These are phyloP conservation scores for Populus ilicifolia DNA, from an alignment of 345 rosid genomes.

Conservation along the genomic window DNA sequence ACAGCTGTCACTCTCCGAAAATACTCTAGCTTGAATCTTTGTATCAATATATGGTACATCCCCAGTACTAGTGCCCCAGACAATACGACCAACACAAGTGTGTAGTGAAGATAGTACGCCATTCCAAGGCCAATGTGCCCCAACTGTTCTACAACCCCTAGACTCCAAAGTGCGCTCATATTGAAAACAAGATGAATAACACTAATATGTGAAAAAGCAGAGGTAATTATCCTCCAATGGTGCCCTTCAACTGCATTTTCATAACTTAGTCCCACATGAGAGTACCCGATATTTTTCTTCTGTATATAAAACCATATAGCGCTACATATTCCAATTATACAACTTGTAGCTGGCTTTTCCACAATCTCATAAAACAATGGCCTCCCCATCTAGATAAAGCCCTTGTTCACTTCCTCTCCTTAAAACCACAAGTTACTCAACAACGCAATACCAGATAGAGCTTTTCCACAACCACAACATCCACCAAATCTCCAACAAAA, in stretches of 20 bases:
- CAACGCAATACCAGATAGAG: neutral
- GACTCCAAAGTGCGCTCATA: conserved; percentile 99
- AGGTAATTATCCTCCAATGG: conserved; percentile 91
- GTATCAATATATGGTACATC: conserved; percentile 71
- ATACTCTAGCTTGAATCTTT: conserved; percentile 72
- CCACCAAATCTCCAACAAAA: neutral
- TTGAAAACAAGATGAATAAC: conserved; percentile 89
- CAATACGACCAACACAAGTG: conserved; percentile 68
- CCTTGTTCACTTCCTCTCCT: neutral
- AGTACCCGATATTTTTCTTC: conserved; percentile 83
- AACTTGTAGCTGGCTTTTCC: conserved; percentile 88
- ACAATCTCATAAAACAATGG: conserved; percentile 76
- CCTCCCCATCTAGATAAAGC: conserved; percentile 52
- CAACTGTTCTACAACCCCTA: conserved; percentile 79
- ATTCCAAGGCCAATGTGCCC: conserved; percentile 71
- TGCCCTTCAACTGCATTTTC: conserved; percentile 78
- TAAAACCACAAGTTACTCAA: neutral
- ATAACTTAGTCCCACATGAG: conserved; percentile 89
- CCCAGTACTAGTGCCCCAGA: conserved; percentile 79
- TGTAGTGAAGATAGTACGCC: conserved; percentile 79
- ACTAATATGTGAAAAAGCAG: conserved; percentile 91
- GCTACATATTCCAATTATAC: conserved; percentile 62
- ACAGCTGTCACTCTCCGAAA: conserved; percentile 91
- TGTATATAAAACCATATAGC: conserved; percentile 83
- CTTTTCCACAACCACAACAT: neutral